phyloP scores from a whole-genome alignment of 768 basidiomycete species.

The Kondoa malvinella region DNA sequence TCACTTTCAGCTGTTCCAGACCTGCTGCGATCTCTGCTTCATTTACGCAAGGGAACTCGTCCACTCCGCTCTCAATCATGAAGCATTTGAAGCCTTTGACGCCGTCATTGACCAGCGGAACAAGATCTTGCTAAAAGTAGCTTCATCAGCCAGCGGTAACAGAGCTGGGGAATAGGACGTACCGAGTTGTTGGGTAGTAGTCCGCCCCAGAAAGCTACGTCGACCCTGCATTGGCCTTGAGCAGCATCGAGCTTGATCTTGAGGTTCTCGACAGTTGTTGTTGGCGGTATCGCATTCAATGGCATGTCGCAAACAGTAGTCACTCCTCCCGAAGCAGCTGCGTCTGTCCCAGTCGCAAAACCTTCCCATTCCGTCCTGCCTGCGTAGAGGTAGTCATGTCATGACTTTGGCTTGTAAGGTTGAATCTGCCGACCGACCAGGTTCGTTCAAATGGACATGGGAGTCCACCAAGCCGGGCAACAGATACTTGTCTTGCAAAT shows the following conservation, averaged over 20 bases:
- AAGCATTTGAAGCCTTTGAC: constrained; percentile 97
- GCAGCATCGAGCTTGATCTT: constrained; percentile 55
- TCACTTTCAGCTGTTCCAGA: constrained; percentile 54
- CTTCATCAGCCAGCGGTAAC: not conserved
- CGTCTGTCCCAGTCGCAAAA: constrained; percentile 30
- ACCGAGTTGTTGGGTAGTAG: constrained; percentile 83
- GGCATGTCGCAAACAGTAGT: constrained; percentile 97
- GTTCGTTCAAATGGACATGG: constrained; percentile 28
- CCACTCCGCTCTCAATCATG: constrained; percentile 84
- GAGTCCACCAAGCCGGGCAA: constrained; percentile 62
- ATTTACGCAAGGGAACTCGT: constrained; percentile 80
- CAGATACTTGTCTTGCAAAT: constrained; percentile 28
- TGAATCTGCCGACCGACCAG: not conserved
- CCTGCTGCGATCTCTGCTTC: constrained; percentile 51
- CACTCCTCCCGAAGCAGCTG: constrained; percentile 83
- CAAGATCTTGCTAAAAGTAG: constrained; percentile 45
- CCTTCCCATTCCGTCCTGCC: constrained; percentile 27
- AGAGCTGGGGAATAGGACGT: constrained; percentile 6
- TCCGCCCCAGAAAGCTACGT: constrained; percentile 89
- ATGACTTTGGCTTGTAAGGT: not conserved
- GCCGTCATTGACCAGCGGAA: constrained; percentile 56
- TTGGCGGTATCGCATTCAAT: constrained; percentile 88
- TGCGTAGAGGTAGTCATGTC: not conserved
- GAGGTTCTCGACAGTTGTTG: constrained; percentile 65
- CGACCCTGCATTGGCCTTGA: constrained; percentile 52